These are phyloP conservation scores for Saccharomycopsis selenospora DNA, from an alignment of 805 yeast genomes.

Conservation along the genomic window DNA sequence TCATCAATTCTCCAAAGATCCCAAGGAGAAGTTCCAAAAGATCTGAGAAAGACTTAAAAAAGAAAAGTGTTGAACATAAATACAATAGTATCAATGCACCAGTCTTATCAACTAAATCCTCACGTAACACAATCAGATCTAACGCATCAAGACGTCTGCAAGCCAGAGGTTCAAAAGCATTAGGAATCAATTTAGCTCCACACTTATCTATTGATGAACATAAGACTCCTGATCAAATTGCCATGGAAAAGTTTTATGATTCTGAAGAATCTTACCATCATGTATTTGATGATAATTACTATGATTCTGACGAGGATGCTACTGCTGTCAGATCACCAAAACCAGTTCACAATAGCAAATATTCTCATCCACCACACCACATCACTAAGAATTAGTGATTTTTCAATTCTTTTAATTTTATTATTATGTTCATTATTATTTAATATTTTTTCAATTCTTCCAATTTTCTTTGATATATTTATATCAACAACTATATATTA, in stretches of 20 bases:
- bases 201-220: slow-evolving; percentile 2
- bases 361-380: not conserved
- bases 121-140: not conserved
- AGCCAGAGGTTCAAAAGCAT: slow-evolving; percentile 14
- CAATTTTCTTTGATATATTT: too few relatives aligned
- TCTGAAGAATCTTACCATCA: slow-evolving; percentile 16
- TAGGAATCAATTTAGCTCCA: slow-evolving; percentile 11
- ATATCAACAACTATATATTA: too few relatives aligned
- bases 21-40: slow-evolving; percentile 19
- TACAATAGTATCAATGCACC: slow-evolving; percentile 18
- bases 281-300: slow-evolving; percentile 9
- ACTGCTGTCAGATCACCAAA: not conserved
- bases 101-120: slow-evolving; percentile 3
- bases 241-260: slow-evolving; percentile 15
- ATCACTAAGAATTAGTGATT: not conserved
- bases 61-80: not conserved
- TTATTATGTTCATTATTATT: too few relatives aligned
- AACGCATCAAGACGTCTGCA: not conserved
- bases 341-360: not conserved
- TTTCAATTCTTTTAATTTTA: not conserved
- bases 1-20: slow-evolving; percentile 15
- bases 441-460: too few relatives aligned
- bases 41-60: not conserved
- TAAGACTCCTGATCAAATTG: slow-evolving; percentile 13
- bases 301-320: not conserved